Evolutionary conservation across 1,284 basidiomycete genomes (phyloP).

Genomic region (Malassezia dermatis): DNA sequence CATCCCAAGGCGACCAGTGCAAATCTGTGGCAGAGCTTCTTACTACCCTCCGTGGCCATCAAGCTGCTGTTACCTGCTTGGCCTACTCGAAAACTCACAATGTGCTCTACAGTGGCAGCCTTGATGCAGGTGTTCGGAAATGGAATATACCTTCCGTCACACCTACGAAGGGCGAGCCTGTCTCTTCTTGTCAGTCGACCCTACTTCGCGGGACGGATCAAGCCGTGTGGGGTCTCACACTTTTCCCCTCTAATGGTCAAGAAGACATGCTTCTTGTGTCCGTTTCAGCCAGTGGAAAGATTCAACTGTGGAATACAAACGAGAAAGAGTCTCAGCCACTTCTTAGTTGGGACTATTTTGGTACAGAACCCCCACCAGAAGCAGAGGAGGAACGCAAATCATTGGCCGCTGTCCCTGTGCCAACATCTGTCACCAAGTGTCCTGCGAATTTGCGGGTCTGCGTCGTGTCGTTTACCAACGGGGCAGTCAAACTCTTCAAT

Average conservation of each 20-base stretch:
- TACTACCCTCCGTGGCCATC: slow-evolving; percentile 81
- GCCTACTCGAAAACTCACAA: slow-evolving; percentile 66
- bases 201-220: slow-evolving; percentile 77
- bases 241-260: slow-evolving; percentile 44
- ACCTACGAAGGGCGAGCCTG: slow-evolving; percentile 66
- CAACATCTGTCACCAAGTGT: slow-evolving; percentile 72
- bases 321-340: slow-evolving; percentile 9
- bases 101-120: slow-evolving; percentile 75
- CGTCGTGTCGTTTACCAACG: slow-evolving; percentile 75
- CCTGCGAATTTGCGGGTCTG: slow-evolving; percentile 49
- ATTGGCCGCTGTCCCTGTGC: slow-evolving; percentile 51
- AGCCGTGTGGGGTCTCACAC: slow-evolving; percentile 82
- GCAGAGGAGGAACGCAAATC: slow-evolving; percentile 49
- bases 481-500: slow-evolving; percentile 79
- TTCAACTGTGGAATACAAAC: slow-evolving; percentile 67
- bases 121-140: slow-evolving; percentile 83
- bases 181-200: slow-evolving; percentile 47
- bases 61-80: slow-evolving; percentile 77
- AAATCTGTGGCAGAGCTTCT: slow-evolving; percentile 50
- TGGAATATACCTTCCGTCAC: slow-evolving; percentile 58
- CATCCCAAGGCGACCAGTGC: neutral
- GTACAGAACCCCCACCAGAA: slow-evolving; percentile 49
- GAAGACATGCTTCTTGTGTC: slow-evolving; percentile 60
- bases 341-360: slow-evolving; percentile 65
- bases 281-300: slow-evolving; percentile 76